These are phyloP conservation scores for Suillus fuscotomentosus DNA, from an alignment of 768 basidiomycete genomes.

Conservation along the genomic window DNA sequence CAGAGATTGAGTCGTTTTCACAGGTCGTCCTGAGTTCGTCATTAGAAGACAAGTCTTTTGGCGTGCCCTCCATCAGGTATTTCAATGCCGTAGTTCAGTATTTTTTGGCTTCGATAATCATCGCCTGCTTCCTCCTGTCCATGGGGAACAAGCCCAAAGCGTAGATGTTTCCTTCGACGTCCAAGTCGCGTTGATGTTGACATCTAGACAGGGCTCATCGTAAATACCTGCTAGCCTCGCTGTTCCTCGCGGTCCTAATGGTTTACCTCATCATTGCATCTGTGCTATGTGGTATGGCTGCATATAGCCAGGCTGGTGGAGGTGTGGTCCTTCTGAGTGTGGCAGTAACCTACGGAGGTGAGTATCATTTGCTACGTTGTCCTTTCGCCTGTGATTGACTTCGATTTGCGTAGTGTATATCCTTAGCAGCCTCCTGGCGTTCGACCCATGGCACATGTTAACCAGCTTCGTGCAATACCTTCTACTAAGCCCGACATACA, in stretches of 20 bases:
- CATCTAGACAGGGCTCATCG: constrained; percentile 19
- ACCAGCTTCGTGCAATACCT: constrained; percentile 91
- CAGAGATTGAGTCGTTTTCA: not conserved
- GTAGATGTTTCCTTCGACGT: constrained; percentile 37
- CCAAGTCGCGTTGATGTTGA: constrained; percentile 4
- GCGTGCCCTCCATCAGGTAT: constrained; percentile 60
- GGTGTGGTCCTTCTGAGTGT: constrained; percentile 84
- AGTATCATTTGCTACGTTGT: constrained; percentile 17
- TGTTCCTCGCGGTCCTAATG: constrained; percentile 75
- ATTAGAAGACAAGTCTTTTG: constrained; percentile 71
- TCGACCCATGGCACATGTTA: constrained; percentile 96
- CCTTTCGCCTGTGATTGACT: constrained; percentile 2
- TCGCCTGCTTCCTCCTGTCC: constrained; percentile 90
- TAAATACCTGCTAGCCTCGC: constrained; percentile 82
- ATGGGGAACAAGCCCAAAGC: constrained; percentile 95
- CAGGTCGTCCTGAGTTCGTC: constrained; percentile 89
- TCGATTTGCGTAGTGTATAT: constrained; percentile 57
- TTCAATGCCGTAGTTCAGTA: constrained; percentile 82
- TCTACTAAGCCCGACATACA: constrained; percentile 78
- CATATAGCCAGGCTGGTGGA: constrained; percentile 61
- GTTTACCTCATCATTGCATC: constrained; percentile 83
- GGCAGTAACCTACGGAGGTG: constrained; percentile 80
- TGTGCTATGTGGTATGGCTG: constrained; percentile 74
- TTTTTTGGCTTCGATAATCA: constrained; percentile 76
- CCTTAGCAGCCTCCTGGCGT: constrained; percentile 73